Conservation (phyloP, 768 basidiomycete species). For the Paxillus ammoniavirescens region DNA sequence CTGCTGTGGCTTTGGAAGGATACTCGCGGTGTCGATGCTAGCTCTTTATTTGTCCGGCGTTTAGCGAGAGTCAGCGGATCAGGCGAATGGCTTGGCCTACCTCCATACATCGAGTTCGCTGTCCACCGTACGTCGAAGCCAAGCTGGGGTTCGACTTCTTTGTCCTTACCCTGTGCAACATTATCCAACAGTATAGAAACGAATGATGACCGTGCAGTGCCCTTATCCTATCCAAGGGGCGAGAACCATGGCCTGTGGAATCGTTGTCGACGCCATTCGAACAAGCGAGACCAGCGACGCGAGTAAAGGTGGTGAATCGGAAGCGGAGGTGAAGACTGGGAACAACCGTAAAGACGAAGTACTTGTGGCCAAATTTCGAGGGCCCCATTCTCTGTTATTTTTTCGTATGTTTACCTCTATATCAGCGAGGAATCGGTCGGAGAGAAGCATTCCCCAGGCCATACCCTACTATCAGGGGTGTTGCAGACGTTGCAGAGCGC, state of each 20-base stretch:
- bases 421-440: background rate
- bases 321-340: constrained; percentile 20
- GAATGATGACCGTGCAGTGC: constrained; percentile 39
- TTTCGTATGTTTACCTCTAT: no score
- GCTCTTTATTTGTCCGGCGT: constrained; percentile 23
- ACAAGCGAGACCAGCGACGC: constrained; percentile 1
- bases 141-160: constrained; percentile 28
- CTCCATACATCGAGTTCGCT: constrained; percentile 79
- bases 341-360: background rate
- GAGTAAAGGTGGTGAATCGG: background rate
- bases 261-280: constrained; percentile 12
- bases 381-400: no score
- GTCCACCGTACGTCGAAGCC: constrained; percentile 78
- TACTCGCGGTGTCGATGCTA: constrained; percentile 60
- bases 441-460: background rate
- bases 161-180: background rate
- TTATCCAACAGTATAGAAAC: constrained; percentile 52
- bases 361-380: background rate
- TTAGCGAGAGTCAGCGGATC: background rate
- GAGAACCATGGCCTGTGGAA: constrained; percentile 22
- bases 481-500: no score
- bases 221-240: constrained; percentile 29
- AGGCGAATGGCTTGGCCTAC: constrained; percentile 21
- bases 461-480: background rate
- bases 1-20: background rate